Base-by-base conservation (phyloP, 305 asterid species). In the Rubia peregrina region DNA sequence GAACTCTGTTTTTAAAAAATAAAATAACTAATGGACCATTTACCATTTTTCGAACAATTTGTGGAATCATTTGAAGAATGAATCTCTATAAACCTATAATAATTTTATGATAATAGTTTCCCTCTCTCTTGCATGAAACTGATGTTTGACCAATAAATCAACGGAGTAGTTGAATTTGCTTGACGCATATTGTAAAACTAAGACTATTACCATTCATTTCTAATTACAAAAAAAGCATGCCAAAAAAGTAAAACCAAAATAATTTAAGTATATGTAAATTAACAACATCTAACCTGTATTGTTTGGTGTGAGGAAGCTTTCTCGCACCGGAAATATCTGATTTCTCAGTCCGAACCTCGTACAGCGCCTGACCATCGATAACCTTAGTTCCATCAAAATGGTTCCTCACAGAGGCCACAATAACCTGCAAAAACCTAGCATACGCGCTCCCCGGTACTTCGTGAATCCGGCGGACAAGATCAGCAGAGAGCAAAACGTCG, bases 391-490 rank as follows among this genome's bases (percentile, higher is more conserved):
- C 95, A 51, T 76, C 73, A 19, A 73, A 42, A 77, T 84, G 88
- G 77, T 89, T 90, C 77, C 80, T 83, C 44, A 76, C 17, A 19
- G 90, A 76, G 71, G 71, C 90, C 41, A 85, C 86, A 60, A 82
- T 22, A 22, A 89, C 97, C 57, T 90, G 96, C 48, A 80, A 17
- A 72, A 90, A 88, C 68, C 96, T 82, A 0, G 97, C 89, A 70
- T 88, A 90, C 40, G 88, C 92, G 74, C 97, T 90, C 13, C 97
- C 40, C 96, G 85, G 69, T 85, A 90, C 69, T 85, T 83, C 3
- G 51, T 36, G 16, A 81, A 82, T 0, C 92, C 96, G 22, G 75
- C 81, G 30, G 69, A 83, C 61, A 90, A 65, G 12, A 87, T 71
- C 16, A 85, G 36, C 7, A 85, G 36, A 0, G 96, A 90, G 26